A percentile compares a stretch with the other conserved stretches of the same genome.
Conservation (phyloP, 768 basidiomycete genomes). For the Ramaria sp. region DNA sequence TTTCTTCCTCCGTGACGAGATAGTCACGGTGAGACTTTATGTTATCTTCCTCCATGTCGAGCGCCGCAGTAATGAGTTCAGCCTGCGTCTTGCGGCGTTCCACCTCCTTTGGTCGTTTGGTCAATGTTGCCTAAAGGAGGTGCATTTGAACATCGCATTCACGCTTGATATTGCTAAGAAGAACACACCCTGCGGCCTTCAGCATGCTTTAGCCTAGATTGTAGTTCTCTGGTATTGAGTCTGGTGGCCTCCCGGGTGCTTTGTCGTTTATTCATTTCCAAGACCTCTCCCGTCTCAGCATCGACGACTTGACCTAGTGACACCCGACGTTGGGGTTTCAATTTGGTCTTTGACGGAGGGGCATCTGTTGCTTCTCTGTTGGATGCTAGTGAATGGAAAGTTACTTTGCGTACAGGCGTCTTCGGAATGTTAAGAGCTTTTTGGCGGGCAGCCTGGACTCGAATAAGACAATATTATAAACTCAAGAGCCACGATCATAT, state of each 20-base stretch:
- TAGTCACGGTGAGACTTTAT: conserved; percentile 70
- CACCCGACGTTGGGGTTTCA: conserved; percentile 36
- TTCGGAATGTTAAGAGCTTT: conserved; percentile 7
- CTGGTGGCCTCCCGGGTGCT: conserved; percentile 62
- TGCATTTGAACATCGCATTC: background rate
- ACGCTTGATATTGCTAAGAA: background rate
- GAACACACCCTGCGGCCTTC: conserved; percentile 47
- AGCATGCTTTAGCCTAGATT: conserved; percentile 33
- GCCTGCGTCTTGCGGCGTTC: conserved; percentile 57
- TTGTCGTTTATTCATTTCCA: conserved; percentile 34
- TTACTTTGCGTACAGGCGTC: conserved; percentile 1
- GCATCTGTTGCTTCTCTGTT: background rate
- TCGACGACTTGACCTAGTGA: conserved; percentile 45
- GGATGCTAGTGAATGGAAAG: background rate
- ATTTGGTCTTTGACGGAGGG: background rate
- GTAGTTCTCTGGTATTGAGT: conserved; percentile 37
- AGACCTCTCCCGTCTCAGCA: conserved; percentile 51
- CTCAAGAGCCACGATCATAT: background rate
- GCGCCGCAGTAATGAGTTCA: conserved; percentile 73
- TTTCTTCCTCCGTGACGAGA: conserved; percentile 72
- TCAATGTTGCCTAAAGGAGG: conserved; percentile 27
- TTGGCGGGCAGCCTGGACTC: conserved; percentile 8
- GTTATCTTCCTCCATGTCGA: conserved; percentile 84
- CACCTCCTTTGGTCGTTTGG: conserved; percentile 49
- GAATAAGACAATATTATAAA: background rate